phyloP scores from a whole-genome alignment of 441 rosid genomes.

The Eutrema salsugineum region DNA sequence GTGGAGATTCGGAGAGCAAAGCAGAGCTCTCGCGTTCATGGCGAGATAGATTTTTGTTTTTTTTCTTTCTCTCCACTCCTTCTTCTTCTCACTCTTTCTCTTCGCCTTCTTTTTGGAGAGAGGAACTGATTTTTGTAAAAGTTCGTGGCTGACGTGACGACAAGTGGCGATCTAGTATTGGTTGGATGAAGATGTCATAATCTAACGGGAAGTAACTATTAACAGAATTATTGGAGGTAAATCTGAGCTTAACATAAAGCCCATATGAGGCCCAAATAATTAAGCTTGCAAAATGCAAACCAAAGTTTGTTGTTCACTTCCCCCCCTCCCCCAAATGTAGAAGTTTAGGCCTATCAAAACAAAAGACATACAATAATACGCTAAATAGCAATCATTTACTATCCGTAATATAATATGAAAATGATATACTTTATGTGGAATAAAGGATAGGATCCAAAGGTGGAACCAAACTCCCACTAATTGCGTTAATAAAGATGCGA shows the following conservation, averaged over 20 bases:
- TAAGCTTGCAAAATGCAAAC: not conserved
- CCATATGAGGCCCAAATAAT: constrained; percentile 1
- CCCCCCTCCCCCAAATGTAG: too few species aligned
- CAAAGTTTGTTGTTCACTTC: not conserved
- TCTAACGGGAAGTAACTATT: constrained; percentile 40
- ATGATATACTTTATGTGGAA: constrained; percentile 3
- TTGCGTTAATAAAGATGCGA: constrained; percentile 13
- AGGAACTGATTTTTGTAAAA: constrained; percentile 32
- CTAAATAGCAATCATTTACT: not conserved
- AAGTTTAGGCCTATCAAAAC: not conserved
- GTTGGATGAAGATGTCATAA: constrained; percentile 2
- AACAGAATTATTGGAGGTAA: constrained; percentile 25
- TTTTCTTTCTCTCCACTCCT: constrained; percentile 26
- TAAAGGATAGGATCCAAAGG: constrained; percentile 6
- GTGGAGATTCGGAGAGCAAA: constrained; percentile 47
- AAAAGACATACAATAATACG: not conserved
- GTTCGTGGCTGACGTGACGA: constrained; percentile 40
- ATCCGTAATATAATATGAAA: not conserved
- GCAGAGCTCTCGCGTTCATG: constrained; percentile 68
- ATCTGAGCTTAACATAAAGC: not conserved
- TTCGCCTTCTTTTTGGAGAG: not conserved
- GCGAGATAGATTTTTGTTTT: constrained; percentile 29
- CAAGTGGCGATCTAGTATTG: constrained; percentile 39
- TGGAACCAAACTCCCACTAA: constrained; percentile 13
- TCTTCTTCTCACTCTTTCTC: not conserved